Evolutionary conservation across 2,329 filamentous ascomycete genomes (phyloP).

Genomic region (Colletotrichum scovillei): DNA sequence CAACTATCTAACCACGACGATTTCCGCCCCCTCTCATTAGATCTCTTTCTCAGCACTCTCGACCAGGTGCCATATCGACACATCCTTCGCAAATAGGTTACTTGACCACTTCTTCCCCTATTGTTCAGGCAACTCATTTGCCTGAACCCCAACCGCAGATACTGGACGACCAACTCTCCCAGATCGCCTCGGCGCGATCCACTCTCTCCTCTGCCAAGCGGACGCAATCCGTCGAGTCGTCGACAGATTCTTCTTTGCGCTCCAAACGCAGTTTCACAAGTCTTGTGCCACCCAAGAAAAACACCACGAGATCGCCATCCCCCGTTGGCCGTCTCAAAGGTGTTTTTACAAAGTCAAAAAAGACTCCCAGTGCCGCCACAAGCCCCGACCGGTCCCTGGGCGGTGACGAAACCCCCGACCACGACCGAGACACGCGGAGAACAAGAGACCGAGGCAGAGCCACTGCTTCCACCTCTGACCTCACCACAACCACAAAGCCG

Average conservation of each 20-base stretch:
- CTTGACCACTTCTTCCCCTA: slow-evolving; percentile 75
- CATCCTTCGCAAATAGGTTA: slow-evolving; percentile 76
- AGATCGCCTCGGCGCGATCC: slow-evolving; percentile 46
- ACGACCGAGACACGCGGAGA: slow-evolving; percentile 28
- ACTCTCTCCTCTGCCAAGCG: slow-evolving; percentile 49
- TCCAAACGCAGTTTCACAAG: slow-evolving; percentile 48
- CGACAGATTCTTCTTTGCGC: slow-evolving; percentile 40
- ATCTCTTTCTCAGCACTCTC: slow-evolving; percentile 31
- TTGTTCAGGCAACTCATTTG: slow-evolving; percentile 69
- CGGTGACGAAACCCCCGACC: slow-evolving; percentile 35
- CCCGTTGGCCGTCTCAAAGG: slow-evolving; percentile 78
- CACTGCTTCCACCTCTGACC: slow-evolving; percentile 33
- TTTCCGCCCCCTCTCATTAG: slow-evolving; percentile 21
- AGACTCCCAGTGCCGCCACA: slow-evolving; percentile 56
- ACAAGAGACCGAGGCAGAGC: slow-evolving; percentile 30
- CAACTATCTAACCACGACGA: slow-evolving; percentile 30
- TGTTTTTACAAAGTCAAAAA: slow-evolving; percentile 71
- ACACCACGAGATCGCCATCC: slow-evolving; percentile 71
- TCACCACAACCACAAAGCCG: slow-evolving; percentile 20
- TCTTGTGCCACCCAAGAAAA: slow-evolving; percentile 55
- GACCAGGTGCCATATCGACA: slow-evolving; percentile 61
- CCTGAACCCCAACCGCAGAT: slow-evolving; percentile 57
- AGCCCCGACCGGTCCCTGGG: slow-evolving; percentile 44
- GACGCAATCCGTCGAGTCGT: slow-evolving; percentile 45
- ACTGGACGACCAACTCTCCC: slow-evolving; percentile 45